Evolutionary conservation across 331 rosid species (phyloP), one percentile per base, ranked within the genome.

Genomic region (Cydonia oblonga): DNA sequence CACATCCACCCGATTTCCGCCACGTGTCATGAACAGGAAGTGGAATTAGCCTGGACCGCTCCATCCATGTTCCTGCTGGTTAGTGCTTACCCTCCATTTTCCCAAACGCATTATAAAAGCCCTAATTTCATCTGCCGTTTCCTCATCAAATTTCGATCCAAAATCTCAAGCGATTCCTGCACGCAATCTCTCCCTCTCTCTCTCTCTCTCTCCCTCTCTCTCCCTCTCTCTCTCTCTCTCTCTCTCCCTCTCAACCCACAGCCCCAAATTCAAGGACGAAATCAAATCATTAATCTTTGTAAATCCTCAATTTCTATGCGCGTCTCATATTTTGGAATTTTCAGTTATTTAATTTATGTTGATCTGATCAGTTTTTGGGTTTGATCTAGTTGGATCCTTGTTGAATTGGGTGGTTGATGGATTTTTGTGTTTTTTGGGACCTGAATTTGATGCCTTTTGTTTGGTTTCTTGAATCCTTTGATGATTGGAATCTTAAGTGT

Each of bases 281-380:
- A 61, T 52, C 66, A 32, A 6, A 62, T 30, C 6, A 62, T 30
- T 51, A 74, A 61, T 78, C 69, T 35, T 10, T 33, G 90, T 85
- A 85, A 85, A 80, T 84, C 73, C 80, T 87, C 81, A 10, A 40
- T 71, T 65, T 33, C 79, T 64, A 57, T 33, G 57, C 54, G 2
- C 0, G 54, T 49, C 54, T 6, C 9, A 9, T 3, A 62, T 79
- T 69, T 12, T 33, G 38, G 5, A 15, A n/a, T 20, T 64, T 59
- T 29, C 8, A 25, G 28, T 58, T 23, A 25, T 70, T 81, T 70
- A 57, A 16, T 15, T 42, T 23, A 15, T 78, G 53, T 16, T 23
- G 75, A 65, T 64, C 25, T 74, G 65, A 33, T 85, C 53, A 23
- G 32, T 65, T 69, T 33, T 46, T 13, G 57, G 28, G 81, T 70